These are phyloP conservation scores for Penicillium cosmopolitanum DNA, from an alignment of 495 filamentous ascomycete genomes.

Conservation along the genomic window DNA sequence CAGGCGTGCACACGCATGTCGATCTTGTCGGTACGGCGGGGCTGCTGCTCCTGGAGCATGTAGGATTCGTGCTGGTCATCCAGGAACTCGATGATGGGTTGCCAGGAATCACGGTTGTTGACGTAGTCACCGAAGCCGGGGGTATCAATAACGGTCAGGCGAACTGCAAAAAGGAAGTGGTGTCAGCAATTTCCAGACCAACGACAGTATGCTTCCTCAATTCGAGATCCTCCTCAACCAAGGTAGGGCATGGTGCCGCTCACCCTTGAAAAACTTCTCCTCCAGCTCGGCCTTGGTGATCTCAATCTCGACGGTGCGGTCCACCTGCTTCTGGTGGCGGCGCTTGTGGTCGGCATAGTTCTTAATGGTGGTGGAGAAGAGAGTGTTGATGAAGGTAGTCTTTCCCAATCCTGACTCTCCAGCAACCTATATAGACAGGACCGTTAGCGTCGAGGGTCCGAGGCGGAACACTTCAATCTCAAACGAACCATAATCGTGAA, in stretches of 20 bases:
- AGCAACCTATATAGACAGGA: constrained; percentile 67
- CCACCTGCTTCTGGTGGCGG: constrained; percentile 97
- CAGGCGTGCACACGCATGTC: constrained; percentile 98
- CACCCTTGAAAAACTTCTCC: constrained; percentile 99
- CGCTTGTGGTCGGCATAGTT: constrained; percentile 99
- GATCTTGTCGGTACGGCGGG: constrained; percentile 95
- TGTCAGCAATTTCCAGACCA: constrained; percentile 3
- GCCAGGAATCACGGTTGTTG: constrained; percentile 99
- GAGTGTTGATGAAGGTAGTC: constrained; percentile 99
- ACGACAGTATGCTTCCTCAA: neutral
- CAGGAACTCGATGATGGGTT: constrained; percentile 99
- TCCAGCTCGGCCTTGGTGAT: constrained; percentile 99
- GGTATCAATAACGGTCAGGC: constrained; percentile 97
- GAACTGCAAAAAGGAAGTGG: constrained; percentile 60
- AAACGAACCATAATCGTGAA: constrained; percentile 95
- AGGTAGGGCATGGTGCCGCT: neutral
- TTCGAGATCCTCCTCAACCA: neutral
- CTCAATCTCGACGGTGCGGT: constrained; percentile 99
- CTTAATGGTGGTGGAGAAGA: constrained; percentile 99
- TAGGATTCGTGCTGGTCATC: constrained; percentile 99
- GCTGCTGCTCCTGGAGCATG: constrained; percentile 99
- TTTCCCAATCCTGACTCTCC: constrained; percentile 98
- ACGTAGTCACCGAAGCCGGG: constrained; percentile 99
- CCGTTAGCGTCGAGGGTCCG: constrained; percentile 34
- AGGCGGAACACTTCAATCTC: constrained; percentile 13